These are phyloP conservation scores for Apiotrichum sp. DNA, from an alignment of 1,284 basidiomycete genomes.

Conservation along the genomic window DNA sequence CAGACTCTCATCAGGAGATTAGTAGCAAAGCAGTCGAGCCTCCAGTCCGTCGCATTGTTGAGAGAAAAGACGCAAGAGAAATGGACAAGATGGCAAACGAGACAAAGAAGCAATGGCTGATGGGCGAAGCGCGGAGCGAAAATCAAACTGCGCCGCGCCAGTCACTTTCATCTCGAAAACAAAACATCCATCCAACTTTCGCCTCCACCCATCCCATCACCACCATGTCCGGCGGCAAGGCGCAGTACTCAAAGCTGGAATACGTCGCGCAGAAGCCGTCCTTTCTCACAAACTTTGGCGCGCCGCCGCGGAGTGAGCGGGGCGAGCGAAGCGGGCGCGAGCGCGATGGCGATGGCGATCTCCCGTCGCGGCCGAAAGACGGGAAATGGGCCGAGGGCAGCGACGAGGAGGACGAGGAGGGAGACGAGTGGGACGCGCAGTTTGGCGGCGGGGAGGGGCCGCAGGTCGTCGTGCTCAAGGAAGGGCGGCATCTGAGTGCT, in stretches of 20 bases:
- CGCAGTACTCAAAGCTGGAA: constrained; percentile 26
- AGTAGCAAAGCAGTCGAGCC: no score
- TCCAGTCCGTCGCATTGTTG: no score
- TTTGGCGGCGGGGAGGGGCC: constrained; percentile 74
- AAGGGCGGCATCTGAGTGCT: constrained; percentile 72
- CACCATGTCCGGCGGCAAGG: constrained; percentile 8
- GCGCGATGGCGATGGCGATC: constrained; percentile 11
- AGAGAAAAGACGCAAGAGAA: no score
- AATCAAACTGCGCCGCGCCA: no score
- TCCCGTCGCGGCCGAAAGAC: constrained; percentile 36
- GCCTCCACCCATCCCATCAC: not conserved
- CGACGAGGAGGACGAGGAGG: constrained; percentile 48
- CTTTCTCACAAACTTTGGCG: constrained; percentile 41
- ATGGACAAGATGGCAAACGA: no score
- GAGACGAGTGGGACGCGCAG: constrained; percentile 64
- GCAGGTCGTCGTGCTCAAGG: constrained; percentile 73
- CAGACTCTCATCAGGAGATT: no score
- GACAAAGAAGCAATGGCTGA: no score
- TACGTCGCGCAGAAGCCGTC: constrained; percentile 38
- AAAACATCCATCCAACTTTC: no score
- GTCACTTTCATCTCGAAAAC: no score
- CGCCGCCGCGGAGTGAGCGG: not conserved
- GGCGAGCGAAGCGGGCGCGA: constrained; percentile 5
- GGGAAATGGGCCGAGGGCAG: constrained; percentile 37
- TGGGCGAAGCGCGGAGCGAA: no score